phyloP scores from a whole-genome alignment of 2,329 filamentous ascomycete genomes.

The Paraconiothyrium sp. region DNA sequence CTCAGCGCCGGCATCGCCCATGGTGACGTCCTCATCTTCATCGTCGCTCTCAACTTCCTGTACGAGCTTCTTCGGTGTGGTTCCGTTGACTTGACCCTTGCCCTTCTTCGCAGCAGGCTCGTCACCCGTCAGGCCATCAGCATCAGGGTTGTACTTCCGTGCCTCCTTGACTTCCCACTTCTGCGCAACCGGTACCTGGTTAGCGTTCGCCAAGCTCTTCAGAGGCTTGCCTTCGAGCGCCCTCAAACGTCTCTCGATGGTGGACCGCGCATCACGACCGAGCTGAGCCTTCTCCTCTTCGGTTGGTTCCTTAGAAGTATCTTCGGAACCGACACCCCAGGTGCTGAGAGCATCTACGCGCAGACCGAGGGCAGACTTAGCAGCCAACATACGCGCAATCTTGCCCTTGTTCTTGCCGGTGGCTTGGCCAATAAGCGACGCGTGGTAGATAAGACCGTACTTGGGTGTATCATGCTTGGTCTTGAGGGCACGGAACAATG shows the following conservation, averaged over 20 bases:
- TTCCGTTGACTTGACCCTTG: conserved; percentile 56
- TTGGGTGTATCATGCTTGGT: conserved; percentile 99
- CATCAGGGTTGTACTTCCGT: conserved; percentile 93
- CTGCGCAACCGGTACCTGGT: conserved; percentile 50
- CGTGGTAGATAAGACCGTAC: conserved; percentile 84
- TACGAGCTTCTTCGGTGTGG: conserved; percentile 55
- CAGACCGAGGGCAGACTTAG: conserved; percentile 91
- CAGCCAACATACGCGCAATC: conserved; percentile 94
- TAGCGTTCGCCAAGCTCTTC: conserved; percentile 75
- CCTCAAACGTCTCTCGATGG: conserved; percentile 79
- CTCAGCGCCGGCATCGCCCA: conserved; percentile 51
- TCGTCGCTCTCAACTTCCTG: conserved; percentile 59
- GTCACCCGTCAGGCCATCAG: conserved; percentile 80
- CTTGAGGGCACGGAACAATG: conserved; percentile 96
- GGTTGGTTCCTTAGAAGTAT: conserved; percentile 64
- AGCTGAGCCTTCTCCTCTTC: conserved; percentile 90
- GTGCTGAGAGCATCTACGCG: conserved; percentile 90
- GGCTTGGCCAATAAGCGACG: conserved; percentile 85
- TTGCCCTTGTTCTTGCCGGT: conserved; percentile 99
- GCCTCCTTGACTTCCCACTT: conserved; percentile 95
- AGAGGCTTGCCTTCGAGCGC: conserved; percentile 90
- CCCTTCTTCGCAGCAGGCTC: conserved; percentile 68
- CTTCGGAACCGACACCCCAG: conserved; percentile 70
- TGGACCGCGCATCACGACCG: conserved; percentile 75
- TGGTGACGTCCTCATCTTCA: conserved; percentile 54